These are phyloP conservation scores for Larix sibirica DNA, from an alignment of 83 land plant genomes.

Conservation along the genomic window DNA sequence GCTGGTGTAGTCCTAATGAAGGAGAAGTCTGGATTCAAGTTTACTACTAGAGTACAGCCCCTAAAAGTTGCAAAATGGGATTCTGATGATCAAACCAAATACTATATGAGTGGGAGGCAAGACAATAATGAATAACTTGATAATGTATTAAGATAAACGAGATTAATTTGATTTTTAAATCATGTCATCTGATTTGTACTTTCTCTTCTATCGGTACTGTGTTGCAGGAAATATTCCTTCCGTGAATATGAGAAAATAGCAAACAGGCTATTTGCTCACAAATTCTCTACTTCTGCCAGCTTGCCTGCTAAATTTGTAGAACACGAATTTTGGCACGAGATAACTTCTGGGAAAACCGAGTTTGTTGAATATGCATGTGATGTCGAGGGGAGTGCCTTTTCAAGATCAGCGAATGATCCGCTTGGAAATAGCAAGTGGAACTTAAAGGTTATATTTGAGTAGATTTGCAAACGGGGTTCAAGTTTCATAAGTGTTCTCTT, in stretches of 20 bases:
- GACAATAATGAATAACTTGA: neutral
- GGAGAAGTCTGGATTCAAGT: slow-evolving; percentile 83
- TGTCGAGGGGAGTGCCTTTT: slow-evolving; percentile 97
- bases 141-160: neutral
- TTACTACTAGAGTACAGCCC: slow-evolving; percentile 91
- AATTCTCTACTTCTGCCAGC: slow-evolving; percentile 70
- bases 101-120: slow-evolving; percentile 90
- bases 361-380: slow-evolving; percentile 94
- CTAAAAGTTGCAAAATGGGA: slow-evolving; percentile 87
- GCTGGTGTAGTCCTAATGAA: slow-evolving; percentile 89
- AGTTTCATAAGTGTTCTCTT: neutral
- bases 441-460: slow-evolving; percentile 62
- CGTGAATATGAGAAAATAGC: slow-evolving; percentile 96
- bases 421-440: slow-evolving; percentile 93
- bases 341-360: slow-evolving; percentile 69
- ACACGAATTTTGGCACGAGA: slow-evolving; percentile 89
- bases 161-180: neutral
- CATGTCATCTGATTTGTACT: neutral
- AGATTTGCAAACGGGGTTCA: neutral
- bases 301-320: slow-evolving; percentile 79
- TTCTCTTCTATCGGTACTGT: neutral
- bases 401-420: slow-evolving; percentile 68
- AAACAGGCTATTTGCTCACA: slow-evolving; percentile 81
- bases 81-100: slow-evolving; percentile 70
- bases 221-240: slow-evolving; percentile 77